Evolutionary conservation across 495 filamentous ascomycete species (phyloP).

Genomic region (Aspergillus mulundensis): DNA sequence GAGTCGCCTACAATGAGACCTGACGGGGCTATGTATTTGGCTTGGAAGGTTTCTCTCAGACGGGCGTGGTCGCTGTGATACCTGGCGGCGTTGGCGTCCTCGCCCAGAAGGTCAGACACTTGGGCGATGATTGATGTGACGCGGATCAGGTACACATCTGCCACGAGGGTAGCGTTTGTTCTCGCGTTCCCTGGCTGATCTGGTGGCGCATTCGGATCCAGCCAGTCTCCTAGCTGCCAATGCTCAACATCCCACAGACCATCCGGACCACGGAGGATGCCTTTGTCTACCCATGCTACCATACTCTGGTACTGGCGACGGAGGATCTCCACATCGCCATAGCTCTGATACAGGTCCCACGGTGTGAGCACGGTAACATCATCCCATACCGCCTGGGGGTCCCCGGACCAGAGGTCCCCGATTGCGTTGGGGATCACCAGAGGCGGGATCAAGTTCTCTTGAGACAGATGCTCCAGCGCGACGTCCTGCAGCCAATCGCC

Average conservation of each 20-base stretch:
- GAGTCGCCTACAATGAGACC: constrained; percentile 42
- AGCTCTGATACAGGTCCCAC: constrained; percentile 41
- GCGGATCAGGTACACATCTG: constrained; percentile 51
- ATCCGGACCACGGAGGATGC: constrained; percentile 36
- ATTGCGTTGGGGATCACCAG: constrained; percentile 39
- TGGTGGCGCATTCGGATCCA: constrained; percentile 48
- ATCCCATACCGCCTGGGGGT: constrained; percentile 44
- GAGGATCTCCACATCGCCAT: constrained; percentile 39
- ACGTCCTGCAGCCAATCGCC: constrained; percentile 47
- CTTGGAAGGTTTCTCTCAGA: too few relatives aligned
- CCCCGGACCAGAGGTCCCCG: constrained; percentile 14
- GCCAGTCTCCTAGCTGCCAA: constrained; percentile 51
- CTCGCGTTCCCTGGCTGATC: constrained; percentile 38
- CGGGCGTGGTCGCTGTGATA: constrained; percentile 23
- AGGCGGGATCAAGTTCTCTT: constrained; percentile 10
- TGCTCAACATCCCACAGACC: constrained; percentile 35
- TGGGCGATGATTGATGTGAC: constrained; percentile 33
- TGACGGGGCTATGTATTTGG: neutral
- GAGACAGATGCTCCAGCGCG: constrained; percentile 31
- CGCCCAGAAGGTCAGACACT: constrained; percentile 23
- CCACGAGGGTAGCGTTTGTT: constrained; percentile 42
- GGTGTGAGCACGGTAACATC: constrained; percentile 46
- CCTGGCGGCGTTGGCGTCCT: constrained; percentile 19
- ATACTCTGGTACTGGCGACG: constrained; percentile 40
- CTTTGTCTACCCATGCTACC: constrained; percentile 46